Percentiles rank a stretch among this genome's conserved stretches.
phyloP scores from a whole-genome alignment of 1,284 basidiomycete genomes.

The Austroboletus niveus region DNA sequence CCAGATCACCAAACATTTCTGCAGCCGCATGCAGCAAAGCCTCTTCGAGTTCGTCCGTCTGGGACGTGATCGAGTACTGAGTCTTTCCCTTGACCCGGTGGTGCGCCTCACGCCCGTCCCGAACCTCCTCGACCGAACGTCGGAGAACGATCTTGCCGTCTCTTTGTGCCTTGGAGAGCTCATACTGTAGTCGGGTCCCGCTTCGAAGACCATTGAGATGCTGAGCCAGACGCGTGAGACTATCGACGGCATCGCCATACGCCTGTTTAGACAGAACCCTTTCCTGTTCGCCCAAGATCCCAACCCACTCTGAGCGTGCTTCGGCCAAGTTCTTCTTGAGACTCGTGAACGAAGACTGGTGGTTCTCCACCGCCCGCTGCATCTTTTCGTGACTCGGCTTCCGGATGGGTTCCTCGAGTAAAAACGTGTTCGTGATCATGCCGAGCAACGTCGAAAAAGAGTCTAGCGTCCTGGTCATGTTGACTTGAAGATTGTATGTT shows the following conservation, averaged over 20 bases:
- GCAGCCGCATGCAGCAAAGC: conserved; percentile 64
- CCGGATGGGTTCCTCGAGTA: conserved; percentile 71
- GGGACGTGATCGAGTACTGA: conserved; percentile 12
- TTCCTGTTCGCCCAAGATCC: conserved; percentile 37
- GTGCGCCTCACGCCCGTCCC: conserved; percentile 5
- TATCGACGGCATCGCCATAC: conserved; percentile 83
- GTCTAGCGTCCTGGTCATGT: conserved; percentile 83
- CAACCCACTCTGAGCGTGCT: conserved; percentile 80
- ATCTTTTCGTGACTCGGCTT: conserved; percentile 59
- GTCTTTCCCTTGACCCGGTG: conserved; percentile 8
- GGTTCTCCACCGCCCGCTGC: conserved; percentile 72
- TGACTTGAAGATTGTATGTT: conserved; percentile 75
- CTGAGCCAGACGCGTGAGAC: conserved; percentile 84
- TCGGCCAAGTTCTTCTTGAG: conserved; percentile 82
- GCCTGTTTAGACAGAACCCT: conserved; percentile 50
- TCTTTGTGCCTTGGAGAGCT: conserved; percentile 67
- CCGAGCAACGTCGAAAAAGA: conserved; percentile 84
- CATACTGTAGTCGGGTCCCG: conserved; percentile 80
- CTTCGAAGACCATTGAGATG: conserved; percentile 86
- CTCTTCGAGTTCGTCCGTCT: conserved; percentile 52
- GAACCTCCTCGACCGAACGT: conserved; percentile 22
- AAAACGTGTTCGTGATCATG: conserved; percentile 79
- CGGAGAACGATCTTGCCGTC: conserved; percentile 49
- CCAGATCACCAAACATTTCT: conserved; percentile 76
- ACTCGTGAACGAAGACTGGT: conserved; percentile 84